Evolutionary conservation across 1,139 yeast species (phyloP).

Genomic region (Lodderomyces jiufengensis): DNA sequence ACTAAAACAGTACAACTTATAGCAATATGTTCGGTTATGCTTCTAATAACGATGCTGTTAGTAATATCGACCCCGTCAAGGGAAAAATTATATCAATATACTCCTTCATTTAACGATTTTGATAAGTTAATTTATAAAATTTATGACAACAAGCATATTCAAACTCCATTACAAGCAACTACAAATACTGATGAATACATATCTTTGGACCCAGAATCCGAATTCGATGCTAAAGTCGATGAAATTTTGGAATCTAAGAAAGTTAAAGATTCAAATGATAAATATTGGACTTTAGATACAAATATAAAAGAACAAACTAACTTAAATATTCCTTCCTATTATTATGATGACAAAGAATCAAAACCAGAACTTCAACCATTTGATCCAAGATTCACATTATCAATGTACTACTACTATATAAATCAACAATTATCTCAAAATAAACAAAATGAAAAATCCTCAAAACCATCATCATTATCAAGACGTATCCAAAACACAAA

Average conservation of each 20-base stretch:
- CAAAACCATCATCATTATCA: too few relatives aligned
- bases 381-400: slow-evolving; percentile 50
- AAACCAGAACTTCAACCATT: slow-evolving; percentile 35
- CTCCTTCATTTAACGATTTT: neutral
- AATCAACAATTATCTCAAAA: slow-evolving; percentile 12
- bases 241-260: slow-evolving; percentile 16
- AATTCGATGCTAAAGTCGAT: slow-evolving; percentile 22
- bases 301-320: slow-evolving; percentile 14
- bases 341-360: slow-evolving; percentile 7
- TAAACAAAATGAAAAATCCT: neutral
- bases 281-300: slow-evolving; percentile 30
- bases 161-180: too few relatives aligned
- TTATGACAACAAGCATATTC: neutral
- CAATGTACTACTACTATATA: slow-evolving; percentile 35
- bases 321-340: slow-evolving; percentile 28
- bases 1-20: too few relatives aligned
- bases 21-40: too few relatives aligned
- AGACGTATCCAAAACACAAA: neutral
- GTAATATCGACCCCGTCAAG: neutral
- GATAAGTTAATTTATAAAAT: neutral
- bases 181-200: neutral
- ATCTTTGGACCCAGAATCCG: slow-evolving; percentile 16
- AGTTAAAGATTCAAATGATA: slow-evolving; percentile 24
- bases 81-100: neutral
- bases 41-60: neutral